Evolutionary conservation across 495 filamentous ascomycete genomes (phyloP).

Genomic region (Hyaloscypha finlandica): DNA sequence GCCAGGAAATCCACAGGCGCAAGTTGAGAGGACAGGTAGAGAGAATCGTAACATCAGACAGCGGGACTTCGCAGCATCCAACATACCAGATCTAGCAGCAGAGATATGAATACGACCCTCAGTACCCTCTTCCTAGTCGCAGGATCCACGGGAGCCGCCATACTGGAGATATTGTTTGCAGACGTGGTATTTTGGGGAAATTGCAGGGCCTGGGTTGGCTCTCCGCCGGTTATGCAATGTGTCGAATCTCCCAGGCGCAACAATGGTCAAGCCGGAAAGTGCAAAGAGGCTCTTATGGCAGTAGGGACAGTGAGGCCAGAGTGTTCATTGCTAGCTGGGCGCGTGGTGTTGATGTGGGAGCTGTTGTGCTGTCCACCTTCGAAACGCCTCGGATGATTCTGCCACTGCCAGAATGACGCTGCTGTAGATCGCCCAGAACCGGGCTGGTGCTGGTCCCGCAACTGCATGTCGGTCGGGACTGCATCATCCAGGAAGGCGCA

Average conservation of each 20-base stretch:
- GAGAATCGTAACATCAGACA: not conserved
- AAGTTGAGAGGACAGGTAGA: not conserved
- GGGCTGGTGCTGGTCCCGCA: not conserved
- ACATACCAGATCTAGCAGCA: conserved; percentile 55
- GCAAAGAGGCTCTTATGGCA: conserved; percentile 3
- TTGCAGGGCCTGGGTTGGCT: not conserved
- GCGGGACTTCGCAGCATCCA: not conserved
- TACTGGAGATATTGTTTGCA: conserved; percentile 6
- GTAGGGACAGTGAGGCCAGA: conserved; percentile 27
- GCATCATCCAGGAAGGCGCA: not conserved
- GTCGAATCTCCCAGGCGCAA: not conserved
- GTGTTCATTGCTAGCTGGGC: conserved; percentile 19
- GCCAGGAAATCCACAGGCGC: not conserved
- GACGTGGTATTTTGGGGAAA: not conserved
- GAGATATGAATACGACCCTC: conserved; percentile 64
- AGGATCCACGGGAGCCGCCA: conserved; percentile 42
- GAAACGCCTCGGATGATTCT: conserved; percentile 12
- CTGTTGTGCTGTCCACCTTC: not conserved
- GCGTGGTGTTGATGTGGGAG: not conserved
- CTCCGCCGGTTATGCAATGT: not conserved
- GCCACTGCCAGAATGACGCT: not conserved
- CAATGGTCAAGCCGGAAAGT: not conserved
- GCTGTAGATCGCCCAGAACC: not conserved
- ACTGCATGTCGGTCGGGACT: not conserved
- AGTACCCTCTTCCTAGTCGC: conserved; percentile 76